Evolutionary conservation across 1,139 yeast genomes (phyloP).

Genomic region (Debaryomyces subglobosus): DNA sequence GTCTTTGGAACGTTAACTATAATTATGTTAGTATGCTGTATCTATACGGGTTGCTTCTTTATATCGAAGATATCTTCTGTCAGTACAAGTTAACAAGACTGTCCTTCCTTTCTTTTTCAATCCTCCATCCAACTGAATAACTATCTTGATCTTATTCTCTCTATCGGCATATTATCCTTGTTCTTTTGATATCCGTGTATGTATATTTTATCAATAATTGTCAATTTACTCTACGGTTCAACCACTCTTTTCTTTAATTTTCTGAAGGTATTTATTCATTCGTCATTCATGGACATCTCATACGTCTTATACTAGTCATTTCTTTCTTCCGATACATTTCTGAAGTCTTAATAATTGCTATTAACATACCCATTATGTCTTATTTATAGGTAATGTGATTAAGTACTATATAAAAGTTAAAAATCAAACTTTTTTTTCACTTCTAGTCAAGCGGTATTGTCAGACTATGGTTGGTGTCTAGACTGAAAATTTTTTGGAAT

Average conservation of each 20-base stretch:
- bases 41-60: neutral
- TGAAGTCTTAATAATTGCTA: neutral
- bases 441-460: slow-evolving; percentile 1
- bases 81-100: neutral
- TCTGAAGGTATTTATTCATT: neutral
- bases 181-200: neutral
- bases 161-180: neutral
- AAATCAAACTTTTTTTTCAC: slow-evolving; percentile 5
- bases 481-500: slow-evolving; percentile 10
- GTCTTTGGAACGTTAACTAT: slow-evolving; percentile 99
- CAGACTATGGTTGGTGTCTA: slow-evolving; percentile 1
- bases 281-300: neutral
- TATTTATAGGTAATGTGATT: slow-evolving; percentile 10
- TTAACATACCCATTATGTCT: slow-evolving; percentile 20
- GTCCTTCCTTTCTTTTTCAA: neutral
- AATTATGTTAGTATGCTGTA: slow-evolving; percentile 30
- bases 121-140: neutral
- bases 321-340: neutral
- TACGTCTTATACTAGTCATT: neutral
- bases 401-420: slow-evolving; percentile 3
- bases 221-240: neutral
- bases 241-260: neutral
- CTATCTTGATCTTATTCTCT: neutral
- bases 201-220: neutral
- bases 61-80: neutral